Percentiles rank a stretch among this genome's conserved stretches.
Evolutionary conservation across 176 grass and related monocot genomes (phyloP).

Genomic region (Rhynchospora breviuscula): DNA sequence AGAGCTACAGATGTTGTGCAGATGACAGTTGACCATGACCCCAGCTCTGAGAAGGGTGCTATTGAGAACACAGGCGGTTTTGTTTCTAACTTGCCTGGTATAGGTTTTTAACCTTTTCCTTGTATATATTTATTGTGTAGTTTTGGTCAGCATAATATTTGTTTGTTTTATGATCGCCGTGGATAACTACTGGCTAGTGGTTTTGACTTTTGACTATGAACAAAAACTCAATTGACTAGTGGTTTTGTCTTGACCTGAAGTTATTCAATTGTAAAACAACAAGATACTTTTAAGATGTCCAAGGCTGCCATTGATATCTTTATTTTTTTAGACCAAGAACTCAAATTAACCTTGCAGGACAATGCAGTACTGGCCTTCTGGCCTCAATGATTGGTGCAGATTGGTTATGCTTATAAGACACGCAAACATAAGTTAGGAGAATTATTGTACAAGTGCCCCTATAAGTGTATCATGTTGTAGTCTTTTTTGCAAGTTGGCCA

Average conservation of each 20-base stretch:
- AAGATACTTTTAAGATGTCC: not conserved
- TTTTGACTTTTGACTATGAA: not conserved
- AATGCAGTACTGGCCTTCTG: not conserved
- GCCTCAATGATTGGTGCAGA: not conserved
- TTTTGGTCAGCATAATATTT: not conserved
- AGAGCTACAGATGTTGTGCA: constrained; percentile 16
- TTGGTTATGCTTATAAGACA: not conserved
- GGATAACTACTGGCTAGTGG: not conserved
- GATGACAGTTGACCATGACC: constrained; percentile 37
- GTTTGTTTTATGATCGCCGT: not conserved
- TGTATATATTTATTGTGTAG: not conserved
- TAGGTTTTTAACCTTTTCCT: constrained; percentile 1
- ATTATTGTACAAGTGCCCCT: not conserved
- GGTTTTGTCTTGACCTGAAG: not conserved
- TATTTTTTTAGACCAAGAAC: not conserved
- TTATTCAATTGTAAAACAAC: not conserved
- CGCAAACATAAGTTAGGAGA: not conserved
- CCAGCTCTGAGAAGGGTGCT: constrained; percentile 25
- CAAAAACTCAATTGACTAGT: not conserved
- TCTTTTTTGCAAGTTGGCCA: no score
- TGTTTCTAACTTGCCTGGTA: constrained; percentile 36
- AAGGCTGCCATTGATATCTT: not conserved
- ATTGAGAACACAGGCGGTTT: constrained; percentile 38
- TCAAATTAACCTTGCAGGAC: not conserved
- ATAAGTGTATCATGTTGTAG: not conserved